A percentile compares a stretch with the other conserved stretches of the same genome.
Evolutionary conservation across 2,329 filamentous ascomycete genomes (phyloP).

Genomic region (Colletotrichum camelliae): DNA sequence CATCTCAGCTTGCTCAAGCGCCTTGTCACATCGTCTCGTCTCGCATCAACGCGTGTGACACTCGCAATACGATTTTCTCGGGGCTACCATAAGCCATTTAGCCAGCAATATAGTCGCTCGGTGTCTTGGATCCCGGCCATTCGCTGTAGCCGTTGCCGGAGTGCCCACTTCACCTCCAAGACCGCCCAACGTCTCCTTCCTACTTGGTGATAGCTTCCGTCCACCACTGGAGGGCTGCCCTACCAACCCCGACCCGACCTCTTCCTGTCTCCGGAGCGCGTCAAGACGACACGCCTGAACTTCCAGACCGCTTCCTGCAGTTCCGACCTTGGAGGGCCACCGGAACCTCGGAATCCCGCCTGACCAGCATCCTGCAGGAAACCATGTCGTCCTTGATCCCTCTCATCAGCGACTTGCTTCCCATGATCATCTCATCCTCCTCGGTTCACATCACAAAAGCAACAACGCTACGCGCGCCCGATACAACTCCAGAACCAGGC

Average conservation of each 20-base stretch:
- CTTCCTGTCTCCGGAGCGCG: not conserved
- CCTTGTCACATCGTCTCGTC: not conserved
- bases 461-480: constrained; percentile 1
- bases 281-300: not conserved
- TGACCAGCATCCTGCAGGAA: not conserved
- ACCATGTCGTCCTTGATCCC: constrained; percentile 60
- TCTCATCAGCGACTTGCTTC: constrained; percentile 61
- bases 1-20: not conserved
- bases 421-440: constrained; percentile 63
- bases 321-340: not conserved
- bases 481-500: constrained; percentile 43
- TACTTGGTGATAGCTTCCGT: constrained; percentile 20
- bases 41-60: not conserved
- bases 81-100: not conserved
- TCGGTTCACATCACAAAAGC: constrained; percentile 62
- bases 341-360: not conserved
- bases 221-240: constrained; percentile 1
- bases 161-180: not conserved
- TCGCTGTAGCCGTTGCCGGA: constrained; percentile 1
- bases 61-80: not conserved
- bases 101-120: not conserved
- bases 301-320: not conserved
- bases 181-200: constrained; percentile 19
- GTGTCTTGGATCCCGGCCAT: not conserved
- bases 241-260: not conserved